A percentile compares a stretch with the other conserved stretches of the same genome.
phyloP scores from a whole-genome alignment of 108 stramenopile species.

The Fragilariopsis cylindrus region DNA sequence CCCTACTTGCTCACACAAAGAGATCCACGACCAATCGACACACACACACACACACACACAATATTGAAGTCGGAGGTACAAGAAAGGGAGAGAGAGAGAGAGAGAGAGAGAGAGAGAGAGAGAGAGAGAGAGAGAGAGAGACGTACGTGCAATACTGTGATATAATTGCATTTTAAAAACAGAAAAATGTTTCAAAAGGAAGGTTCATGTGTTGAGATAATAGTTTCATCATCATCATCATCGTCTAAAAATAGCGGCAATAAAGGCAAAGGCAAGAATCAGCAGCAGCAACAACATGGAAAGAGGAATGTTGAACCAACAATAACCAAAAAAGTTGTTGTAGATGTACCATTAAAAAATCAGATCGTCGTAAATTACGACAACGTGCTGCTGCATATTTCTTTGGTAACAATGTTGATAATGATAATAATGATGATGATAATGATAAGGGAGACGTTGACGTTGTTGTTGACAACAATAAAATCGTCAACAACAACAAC shows the following conservation, averaged over 20 bases:
- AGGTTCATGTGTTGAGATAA: slow-evolving; percentile 33
- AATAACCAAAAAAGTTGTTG: slow-evolving; percentile 35
- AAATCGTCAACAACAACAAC: no score
- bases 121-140: no score
- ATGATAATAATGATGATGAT: not conserved
- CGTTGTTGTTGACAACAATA: no score
- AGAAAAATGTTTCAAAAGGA: slow-evolving; percentile 54
- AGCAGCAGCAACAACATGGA: not conserved
- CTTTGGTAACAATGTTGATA: not conserved
- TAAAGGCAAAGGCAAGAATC: slow-evolving; percentile 5
- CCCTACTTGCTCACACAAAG: no score
- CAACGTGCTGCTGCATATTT: slow-evolving; percentile 45
- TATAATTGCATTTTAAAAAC: no score
- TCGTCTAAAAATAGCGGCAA: not conserved
- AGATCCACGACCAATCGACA: no score
- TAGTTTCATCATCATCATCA: not conserved
- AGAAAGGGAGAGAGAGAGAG: no score
- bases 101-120: no score
- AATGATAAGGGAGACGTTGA: not conserved
- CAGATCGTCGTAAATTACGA: slow-evolving; percentile 62
- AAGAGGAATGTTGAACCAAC: not conserved
- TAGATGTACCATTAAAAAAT: slow-evolving; percentile 75
- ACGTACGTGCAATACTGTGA: no score
- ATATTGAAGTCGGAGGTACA: no score
- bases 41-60: no score